phyloP scores from a whole-genome alignment of 169 alveolate genomes.

The Cryptosporidium tyzzeri region DNA sequence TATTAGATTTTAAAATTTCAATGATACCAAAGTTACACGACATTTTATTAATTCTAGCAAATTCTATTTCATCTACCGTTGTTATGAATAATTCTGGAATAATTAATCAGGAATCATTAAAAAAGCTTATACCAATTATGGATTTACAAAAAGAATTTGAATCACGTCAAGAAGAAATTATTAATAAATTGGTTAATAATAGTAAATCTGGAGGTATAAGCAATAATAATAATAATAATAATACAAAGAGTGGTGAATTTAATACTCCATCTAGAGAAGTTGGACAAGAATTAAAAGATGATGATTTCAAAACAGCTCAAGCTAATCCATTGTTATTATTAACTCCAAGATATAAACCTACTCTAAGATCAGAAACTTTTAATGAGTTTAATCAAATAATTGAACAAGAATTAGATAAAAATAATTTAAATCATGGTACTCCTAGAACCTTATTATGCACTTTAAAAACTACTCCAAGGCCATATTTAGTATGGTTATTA shows the following conservation, averaged over 20 bases:
- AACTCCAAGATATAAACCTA: conserved; percentile 74
- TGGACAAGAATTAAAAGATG: not conserved
- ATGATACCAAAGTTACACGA: conserved; percentile 54
- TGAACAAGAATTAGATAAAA: not conserved
- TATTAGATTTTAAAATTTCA: conserved; percentile 45
- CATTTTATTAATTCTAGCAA: conserved; percentile 40
- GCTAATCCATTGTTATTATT: conserved; percentile 49
- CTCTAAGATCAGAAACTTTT: conserved; percentile 15
- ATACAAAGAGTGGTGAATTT: not conserved
- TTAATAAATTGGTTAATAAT: conserved; percentile 27
- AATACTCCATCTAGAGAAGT: conserved; percentile 5
- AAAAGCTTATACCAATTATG: not conserved
- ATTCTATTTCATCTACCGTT: conserved; percentile 58
- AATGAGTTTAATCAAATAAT: not conserved
- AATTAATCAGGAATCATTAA: conserved; percentile 48
- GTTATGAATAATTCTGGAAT: conserved; percentile 65
- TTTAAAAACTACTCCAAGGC: conserved; percentile 67
- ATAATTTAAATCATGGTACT: not conserved
- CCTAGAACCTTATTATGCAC: conserved; percentile 50
- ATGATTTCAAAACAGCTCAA: conserved; percentile 10
- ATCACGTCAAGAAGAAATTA: conserved; percentile 27
- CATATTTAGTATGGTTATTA: conserved; percentile 36
- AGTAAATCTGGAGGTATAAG: not conserved
- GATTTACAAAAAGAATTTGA: conserved; percentile 56
- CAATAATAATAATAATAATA: not conserved